A percentile compares a stretch with the other conserved stretches of the same genome.
Evolutionary conservation across 2,329 filamentous ascomycete species (phyloP).

Genomic region (Emydomyces testavorans): DNA sequence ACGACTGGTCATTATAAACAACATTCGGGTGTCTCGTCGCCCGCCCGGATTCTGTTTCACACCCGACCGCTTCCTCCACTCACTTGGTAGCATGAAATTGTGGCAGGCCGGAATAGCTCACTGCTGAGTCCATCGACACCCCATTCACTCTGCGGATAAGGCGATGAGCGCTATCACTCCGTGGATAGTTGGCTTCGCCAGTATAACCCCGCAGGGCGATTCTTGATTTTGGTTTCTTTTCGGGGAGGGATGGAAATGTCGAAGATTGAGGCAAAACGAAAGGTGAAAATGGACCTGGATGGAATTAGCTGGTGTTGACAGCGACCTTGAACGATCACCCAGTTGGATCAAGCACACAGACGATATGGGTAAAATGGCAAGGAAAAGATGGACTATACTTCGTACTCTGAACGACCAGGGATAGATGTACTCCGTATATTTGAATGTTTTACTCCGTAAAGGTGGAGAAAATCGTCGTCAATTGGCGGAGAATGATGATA

Average conservation of each 20-base stretch:
- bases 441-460: slow-evolving; percentile 12
- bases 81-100: neutral
- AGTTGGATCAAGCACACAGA: neutral
- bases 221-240: neutral
- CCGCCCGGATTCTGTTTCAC: slow-evolving; percentile 5
- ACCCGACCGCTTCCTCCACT: slow-evolving; percentile 7
- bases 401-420: too few species aligned
- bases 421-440: slow-evolving; percentile 10
- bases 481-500: slow-evolving; percentile 7
- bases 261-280: neutral
- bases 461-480: slow-evolving; percentile 8
- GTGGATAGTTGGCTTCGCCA: neutral
- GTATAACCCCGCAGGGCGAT: slow-evolving; percentile 1
- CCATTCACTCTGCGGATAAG: neutral
- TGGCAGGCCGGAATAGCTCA: neutral
- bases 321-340: neutral
- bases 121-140: slow-evolving; percentile 2
- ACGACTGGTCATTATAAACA: slow-evolving; percentile 9
- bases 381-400: slow-evolving; percentile 8
- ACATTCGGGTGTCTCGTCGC: slow-evolving; percentile 11
- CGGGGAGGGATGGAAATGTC: neutral
- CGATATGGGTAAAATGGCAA: slow-evolving; percentile 4
- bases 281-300: neutral
- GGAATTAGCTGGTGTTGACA: neutral
- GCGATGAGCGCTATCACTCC: neutral